phyloP scores from a whole-genome alignment of 768 basidiomycete species.

The Pisolithus marmoratus region DNA sequence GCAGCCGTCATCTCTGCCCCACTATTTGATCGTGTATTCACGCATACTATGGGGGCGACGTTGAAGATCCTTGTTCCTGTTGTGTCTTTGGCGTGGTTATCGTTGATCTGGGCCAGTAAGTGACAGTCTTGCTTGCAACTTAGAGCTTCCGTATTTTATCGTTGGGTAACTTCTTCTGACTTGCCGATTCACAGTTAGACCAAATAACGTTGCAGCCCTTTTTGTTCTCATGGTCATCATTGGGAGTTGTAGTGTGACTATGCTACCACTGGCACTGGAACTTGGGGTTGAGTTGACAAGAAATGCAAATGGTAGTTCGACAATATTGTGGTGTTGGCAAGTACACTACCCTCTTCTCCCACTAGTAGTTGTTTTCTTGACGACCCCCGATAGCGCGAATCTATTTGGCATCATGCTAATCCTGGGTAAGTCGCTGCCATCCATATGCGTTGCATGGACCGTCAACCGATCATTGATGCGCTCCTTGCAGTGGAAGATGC shows the following conservation, averaged over 20 bases:
- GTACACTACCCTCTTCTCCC: constrained; percentile 18
- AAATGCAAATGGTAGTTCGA: constrained; percentile 72
- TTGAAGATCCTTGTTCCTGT: constrained; percentile 57
- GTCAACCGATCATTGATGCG: no score
- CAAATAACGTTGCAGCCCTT: constrained; percentile 52
- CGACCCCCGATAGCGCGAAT: constrained; percentile 47
- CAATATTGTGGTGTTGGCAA: constrained; percentile 71
- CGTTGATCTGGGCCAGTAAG: constrained; percentile 77
- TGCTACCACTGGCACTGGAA: constrained; percentile 75
- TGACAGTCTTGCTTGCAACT: not conserved
- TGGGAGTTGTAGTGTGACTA: constrained; percentile 57
- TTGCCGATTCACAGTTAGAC: constrained; percentile 42
- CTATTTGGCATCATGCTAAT: constrained; percentile 57
- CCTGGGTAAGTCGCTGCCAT: constrained; percentile 40
- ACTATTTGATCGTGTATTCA: constrained; percentile 78
- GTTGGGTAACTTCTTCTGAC: constrained; percentile 1
- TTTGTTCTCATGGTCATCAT: constrained; percentile 66
- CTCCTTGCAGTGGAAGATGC: constrained; percentile 51
- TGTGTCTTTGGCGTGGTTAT: constrained; percentile 59
- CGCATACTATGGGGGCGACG: constrained; percentile 58
- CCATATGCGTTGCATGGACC: not conserved
- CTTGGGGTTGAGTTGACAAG: constrained; percentile 75
- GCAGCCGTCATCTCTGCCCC: constrained; percentile 66
- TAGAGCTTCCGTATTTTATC: not conserved
- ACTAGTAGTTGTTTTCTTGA: not conserved